phyloP scores from a whole-genome alignment of 2,329 filamentous ascomycete species.

The Ceratocystis colombiana region DNA sequence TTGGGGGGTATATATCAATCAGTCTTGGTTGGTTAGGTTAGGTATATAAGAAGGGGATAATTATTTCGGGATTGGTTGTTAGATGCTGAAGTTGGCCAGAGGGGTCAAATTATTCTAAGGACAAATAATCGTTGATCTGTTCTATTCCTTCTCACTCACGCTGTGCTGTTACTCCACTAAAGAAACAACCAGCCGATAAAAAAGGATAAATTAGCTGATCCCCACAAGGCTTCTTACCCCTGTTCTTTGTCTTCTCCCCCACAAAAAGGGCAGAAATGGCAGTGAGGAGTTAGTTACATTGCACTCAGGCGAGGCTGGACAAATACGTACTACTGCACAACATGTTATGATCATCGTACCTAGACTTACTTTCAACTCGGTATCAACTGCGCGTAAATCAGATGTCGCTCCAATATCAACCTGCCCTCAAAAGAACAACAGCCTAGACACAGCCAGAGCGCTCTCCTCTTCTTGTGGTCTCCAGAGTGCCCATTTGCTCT shows the following conservation, averaged over 20 bases:
- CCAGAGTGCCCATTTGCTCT: too few relatives aligned
- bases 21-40: slow-evolving; percentile 9
- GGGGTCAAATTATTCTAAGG: background rate
- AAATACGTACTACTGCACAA: too few relatives aligned
- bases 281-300: too few relatives aligned
- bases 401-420: too few relatives aligned
- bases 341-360: too few relatives aligned
- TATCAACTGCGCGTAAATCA: too few relatives aligned
- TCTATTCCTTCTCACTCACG: background rate
- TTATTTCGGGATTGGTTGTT: background rate
- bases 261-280: background rate
- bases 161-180: background rate
- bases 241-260: too few relatives aligned
- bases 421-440: too few relatives aligned
- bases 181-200: background rate
- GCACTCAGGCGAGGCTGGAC: background rate
- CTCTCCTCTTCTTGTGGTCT: too few relatives aligned
- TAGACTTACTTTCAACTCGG: too few relatives aligned
- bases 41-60: background rate
- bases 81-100: background rate
- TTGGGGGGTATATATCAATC: slow-evolving; percentile 23
- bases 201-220: background rate
- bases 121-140: slow-evolving; percentile 8
- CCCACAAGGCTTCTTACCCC: background rate
- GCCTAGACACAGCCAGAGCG: too few relatives aligned